These are phyloP conservation scores for Saururus chinensis DNA, from an alignment of 164 flowering plant genomes.

Conservation along the genomic window DNA sequence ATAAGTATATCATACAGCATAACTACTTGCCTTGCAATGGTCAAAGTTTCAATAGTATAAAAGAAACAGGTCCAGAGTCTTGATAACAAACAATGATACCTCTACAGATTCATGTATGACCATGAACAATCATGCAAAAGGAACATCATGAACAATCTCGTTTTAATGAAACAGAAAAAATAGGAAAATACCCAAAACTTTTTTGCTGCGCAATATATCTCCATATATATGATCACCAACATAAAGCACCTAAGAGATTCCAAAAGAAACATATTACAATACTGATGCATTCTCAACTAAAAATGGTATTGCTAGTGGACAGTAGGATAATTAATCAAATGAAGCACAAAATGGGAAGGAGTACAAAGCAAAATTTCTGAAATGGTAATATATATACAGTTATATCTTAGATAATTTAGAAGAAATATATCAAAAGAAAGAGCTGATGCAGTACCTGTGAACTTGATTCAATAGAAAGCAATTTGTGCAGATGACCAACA, in stretches of 20 bases:
- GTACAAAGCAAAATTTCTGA: not conserved
- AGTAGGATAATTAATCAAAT: not conserved
- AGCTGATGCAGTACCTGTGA: conserved; percentile 54
- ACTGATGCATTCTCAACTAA: too few species aligned
- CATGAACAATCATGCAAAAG: not conserved
- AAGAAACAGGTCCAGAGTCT: too few species aligned
- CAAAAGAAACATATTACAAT: not conserved
- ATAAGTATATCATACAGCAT: too few species aligned
- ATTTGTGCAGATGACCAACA: conserved; percentile 88
- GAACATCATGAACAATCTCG: too few species aligned
- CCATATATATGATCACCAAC: conserved; percentile 99
- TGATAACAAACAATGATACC: too few species aligned
- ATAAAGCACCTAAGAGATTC: conserved; percentile 69
- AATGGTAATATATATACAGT: too few species aligned
- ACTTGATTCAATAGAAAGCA: conserved; percentile 85
- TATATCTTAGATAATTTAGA: too few species aligned
- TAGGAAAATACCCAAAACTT: conserved; percentile 57
- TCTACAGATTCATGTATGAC: not conserved
- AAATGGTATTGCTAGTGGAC: too few species aligned
- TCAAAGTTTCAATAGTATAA: too few species aligned
- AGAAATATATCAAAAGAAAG: too few species aligned
- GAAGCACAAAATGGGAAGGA: too few species aligned
- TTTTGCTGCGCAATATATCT: conserved; percentile 97
- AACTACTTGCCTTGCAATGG: too few species aligned
- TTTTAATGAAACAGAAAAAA: not conserved